Conservation (phyloP, 345 rosid genomes). For the Alliaria petiolata region DNA sequence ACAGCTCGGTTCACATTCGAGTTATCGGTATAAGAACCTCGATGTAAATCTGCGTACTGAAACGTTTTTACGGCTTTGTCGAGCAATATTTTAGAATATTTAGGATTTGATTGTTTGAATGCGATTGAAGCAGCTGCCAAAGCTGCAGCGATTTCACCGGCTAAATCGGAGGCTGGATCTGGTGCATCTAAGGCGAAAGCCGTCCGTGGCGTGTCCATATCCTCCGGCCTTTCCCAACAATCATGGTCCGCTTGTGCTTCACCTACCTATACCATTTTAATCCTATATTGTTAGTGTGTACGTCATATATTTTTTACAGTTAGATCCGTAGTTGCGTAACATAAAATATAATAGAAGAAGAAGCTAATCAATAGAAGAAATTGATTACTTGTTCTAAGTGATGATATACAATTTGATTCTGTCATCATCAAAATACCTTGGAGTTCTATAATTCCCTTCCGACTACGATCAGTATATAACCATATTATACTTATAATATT, state of each 20-base stretch:
- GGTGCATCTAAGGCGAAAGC: conserved; percentile 49
- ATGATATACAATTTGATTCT: neutral
- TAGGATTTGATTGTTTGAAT: conserved; percentile 36
- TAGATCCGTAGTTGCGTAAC: neutral
- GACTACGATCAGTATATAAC: too few relatives aligned
- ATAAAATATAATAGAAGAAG: neutral
- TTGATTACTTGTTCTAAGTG: neutral
- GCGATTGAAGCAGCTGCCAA: conserved; percentile 76
- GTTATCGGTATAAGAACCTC: conserved; percentile 50
- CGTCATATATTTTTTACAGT: neutral
- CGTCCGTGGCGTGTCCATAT: conserved; percentile 87
- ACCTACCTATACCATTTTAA: conserved; percentile 36
- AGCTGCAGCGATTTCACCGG: conserved; percentile 83
- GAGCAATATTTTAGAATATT: conserved; percentile 43
- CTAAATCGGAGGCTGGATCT: conserved; percentile 67
- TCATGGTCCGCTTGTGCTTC: conserved; percentile 57
- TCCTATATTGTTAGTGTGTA: neutral
- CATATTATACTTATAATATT: too few relatives aligned
- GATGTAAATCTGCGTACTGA: conserved; percentile 57
- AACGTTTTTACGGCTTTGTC: conserved; percentile 58
- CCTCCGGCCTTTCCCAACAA: conserved; percentile 93
- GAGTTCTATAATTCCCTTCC: neutral
- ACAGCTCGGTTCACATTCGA: conserved; percentile 36
- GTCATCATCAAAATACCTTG: neutral
- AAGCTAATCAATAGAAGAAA: neutral